Percentiles rank a stretch among this genome's conserved stretches.
These are phyloP conservation scores for Phytophthora brassicae DNA, from an alignment of 352 stramenopile species.

Conservation along the genomic window DNA sequence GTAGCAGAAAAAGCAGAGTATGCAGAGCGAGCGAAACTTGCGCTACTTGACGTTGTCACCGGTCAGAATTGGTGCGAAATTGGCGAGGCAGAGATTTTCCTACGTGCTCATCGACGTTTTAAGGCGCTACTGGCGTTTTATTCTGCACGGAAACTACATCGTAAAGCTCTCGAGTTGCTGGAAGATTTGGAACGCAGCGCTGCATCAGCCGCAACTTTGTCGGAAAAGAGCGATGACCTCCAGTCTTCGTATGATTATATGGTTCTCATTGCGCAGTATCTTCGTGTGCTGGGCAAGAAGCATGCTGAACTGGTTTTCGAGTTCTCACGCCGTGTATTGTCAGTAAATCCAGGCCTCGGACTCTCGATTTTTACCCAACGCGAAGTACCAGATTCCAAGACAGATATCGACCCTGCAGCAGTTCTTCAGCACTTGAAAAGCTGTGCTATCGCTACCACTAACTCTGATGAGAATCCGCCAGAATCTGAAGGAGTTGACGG, in stretches of 20 bases:
- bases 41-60: constrained; percentile 59
- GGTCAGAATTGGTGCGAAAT: constrained; percentile 69
- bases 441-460: constrained; percentile 35
- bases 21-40: constrained; percentile 33
- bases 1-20: constrained; percentile 51
- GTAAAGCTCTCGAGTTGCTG: constrained; percentile 77
- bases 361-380: constrained; percentile 83
- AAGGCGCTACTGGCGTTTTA: constrained; percentile 74
- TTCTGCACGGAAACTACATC: constrained; percentile 64
- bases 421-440: constrained; percentile 74
- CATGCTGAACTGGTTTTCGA: constrained; percentile 78
- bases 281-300: constrained; percentile 61
- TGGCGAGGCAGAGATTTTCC: constrained; percentile 73
- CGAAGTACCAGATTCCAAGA: constrained; percentile 40
- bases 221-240: constrained; percentile 13
- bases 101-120: constrained; percentile 65
- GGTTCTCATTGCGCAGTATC: constrained; percentile 63
- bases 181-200: constrained; percentile 75
- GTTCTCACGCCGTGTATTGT: constrained; percentile 74
- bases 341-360: constrained; percentile 50
- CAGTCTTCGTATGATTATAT: constrained; percentile 56
- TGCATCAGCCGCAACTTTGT: constrained; percentile 22
- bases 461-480: not conserved
- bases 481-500: constrained; percentile 13
- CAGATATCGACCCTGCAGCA: constrained; percentile 65